Conservation (phyloP, 371 early-diverging fungal species). For the Apophysomyces ossiformis region DNA sequence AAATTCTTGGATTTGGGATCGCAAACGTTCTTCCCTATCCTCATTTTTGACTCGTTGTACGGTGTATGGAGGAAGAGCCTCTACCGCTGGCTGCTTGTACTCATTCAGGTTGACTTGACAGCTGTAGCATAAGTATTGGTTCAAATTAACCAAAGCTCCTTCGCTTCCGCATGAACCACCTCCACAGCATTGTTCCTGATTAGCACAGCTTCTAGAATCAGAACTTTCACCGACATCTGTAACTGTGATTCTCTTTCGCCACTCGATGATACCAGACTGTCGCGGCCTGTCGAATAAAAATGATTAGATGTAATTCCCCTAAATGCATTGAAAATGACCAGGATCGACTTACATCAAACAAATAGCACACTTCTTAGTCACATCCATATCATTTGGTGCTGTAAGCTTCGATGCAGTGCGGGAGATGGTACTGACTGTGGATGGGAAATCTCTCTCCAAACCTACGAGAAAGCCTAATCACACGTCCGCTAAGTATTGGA, state of each 20-base stretch:
- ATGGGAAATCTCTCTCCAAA: constrained; percentile 83
- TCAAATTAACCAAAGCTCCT: constrained; percentile 31
- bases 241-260: constrained; percentile 63
- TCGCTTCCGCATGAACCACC: constrained; percentile 21
- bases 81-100: constrained; percentile 26
- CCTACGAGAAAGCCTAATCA: constrained; percentile 74
- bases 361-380: constrained; percentile 51
- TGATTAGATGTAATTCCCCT: not conserved
- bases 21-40: constrained; percentile 45
- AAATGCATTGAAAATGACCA: not conserved
- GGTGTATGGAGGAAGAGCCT: constrained; percentile 29
- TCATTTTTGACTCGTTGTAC: constrained; percentile 28
- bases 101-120: constrained; percentile 65
- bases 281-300: constrained; percentile 43
- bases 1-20: constrained; percentile 62
- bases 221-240: constrained; percentile 24
- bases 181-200: constrained; percentile 30
- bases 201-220: constrained; percentile 14
- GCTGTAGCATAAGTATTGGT: constrained; percentile 59
- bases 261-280: constrained; percentile 51
- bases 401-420: constrained; percentile 82
- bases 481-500: not conserved
- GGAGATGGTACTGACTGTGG: constrained; percentile 85
- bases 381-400: constrained; percentile 48
- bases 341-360: constrained; percentile 54